A percentile compares a stretch with the other conserved stretches of the same genome.
phyloP scores from a whole-genome alignment of 352 stramenopile genomes.

The Poterioochromonas sp. region DNA sequence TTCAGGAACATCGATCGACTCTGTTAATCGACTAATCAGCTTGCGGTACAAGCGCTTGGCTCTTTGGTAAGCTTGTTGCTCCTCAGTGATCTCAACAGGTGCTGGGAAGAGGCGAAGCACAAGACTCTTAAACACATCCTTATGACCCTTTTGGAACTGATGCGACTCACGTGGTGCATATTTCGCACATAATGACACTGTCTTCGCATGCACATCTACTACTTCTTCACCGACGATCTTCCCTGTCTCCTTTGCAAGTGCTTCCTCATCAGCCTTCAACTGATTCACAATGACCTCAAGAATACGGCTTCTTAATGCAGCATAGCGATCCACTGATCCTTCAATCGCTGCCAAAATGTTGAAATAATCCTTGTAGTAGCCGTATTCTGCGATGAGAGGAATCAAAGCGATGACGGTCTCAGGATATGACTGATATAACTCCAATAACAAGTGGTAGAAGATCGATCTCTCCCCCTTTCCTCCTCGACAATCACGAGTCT shows the following conservation, averaged over 20 bases:
- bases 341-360: background rate
- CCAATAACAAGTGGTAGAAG: conserved; percentile 38
- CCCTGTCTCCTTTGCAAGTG: too few species aligned
- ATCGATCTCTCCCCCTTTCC: conserved; percentile 47
- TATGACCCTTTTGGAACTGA: background rate
- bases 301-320: background rate
- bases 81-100: too few species aligned
- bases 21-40: conserved; percentile 37
- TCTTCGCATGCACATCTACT: too few species aligned
- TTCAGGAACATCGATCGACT: conserved; percentile 44
- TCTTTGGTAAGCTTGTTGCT: too few species aligned
- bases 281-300: background rate
- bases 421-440: conserved; percentile 29
- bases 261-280: background rate
- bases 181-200: background rate
- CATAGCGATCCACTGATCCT: background rate
- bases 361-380: conserved; percentile 47
- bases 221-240: too few species aligned
- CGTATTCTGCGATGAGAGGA: conserved; percentile 43
- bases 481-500: conserved; percentile 44
- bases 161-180: background rate
- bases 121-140: background rate
- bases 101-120: background rate
- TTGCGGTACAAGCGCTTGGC: conserved; percentile 42
- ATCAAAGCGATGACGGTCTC: conserved; percentile 36